A percentile compares a stretch with the other conserved stretches of the same genome.
Evolutionary conservation across 257 asterid genomes (phyloP).

Genomic region (Primulina eburnea): DNA sequence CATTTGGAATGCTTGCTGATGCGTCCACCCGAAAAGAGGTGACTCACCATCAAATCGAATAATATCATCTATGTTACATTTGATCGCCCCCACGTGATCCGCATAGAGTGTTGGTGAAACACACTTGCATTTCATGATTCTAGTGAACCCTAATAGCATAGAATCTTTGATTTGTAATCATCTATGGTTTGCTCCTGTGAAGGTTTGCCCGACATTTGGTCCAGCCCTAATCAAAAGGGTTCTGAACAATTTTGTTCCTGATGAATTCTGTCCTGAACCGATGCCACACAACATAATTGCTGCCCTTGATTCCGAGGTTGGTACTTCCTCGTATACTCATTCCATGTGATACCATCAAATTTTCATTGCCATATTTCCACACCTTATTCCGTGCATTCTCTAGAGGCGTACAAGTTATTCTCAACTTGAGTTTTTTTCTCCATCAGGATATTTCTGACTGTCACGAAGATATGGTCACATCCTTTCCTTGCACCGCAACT

Average conservation of each 20-base stretch:
- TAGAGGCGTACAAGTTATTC: neutral
- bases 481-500: constrained; percentile 54
- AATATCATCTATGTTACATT: neutral
- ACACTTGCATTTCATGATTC: neutral
- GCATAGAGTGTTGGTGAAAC: neutral
- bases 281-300: constrained; percentile 60
- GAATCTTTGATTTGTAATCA: neutral
- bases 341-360: neutral
- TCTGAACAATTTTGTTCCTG: constrained; percentile 66
- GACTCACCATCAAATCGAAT: constrained; percentile 18
- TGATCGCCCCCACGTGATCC: neutral
- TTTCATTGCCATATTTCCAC: neutral
- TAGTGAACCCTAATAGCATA: neutral
- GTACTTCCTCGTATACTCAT: constrained; percentile 23
- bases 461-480: constrained; percentile 31
- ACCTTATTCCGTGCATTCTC: neutral
- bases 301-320: constrained; percentile 67
- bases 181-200: constrained; percentile 10
- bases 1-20: constrained; percentile 75
- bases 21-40: constrained; percentile 75
- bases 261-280: constrained; percentile 86
- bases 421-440: constrained; percentile 21
- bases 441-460: constrained; percentile 44
- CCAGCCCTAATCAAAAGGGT: constrained; percentile 65
- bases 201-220: constrained; percentile 86